phyloP scores from a whole-genome alignment of 805 yeast species.

The Sugiyamaella marilandica region DNA sequence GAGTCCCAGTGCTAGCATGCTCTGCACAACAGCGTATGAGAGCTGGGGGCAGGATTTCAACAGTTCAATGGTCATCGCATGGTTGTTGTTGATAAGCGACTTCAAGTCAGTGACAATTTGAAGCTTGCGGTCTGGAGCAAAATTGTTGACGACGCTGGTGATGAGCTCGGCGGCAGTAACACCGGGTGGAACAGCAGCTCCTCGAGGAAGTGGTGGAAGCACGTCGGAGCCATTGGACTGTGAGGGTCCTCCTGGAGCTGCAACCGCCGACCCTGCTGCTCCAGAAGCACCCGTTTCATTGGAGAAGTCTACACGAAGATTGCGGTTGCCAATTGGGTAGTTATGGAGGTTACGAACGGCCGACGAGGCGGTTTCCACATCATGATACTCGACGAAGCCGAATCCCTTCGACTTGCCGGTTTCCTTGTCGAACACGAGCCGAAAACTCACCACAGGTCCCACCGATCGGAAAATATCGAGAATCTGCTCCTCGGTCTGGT shows the following conservation, averaged over 20 bases:
- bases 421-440: slow-evolving; percentile 76
- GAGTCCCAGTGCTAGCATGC: slow-evolving; percentile 43
- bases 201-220: slow-evolving; percentile 43
- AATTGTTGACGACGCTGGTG: slow-evolving; percentile 41
- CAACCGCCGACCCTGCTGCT: neutral
- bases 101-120: slow-evolving; percentile 55
- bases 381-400: slow-evolving; percentile 80
- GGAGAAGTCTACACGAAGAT: slow-evolving; percentile 69
- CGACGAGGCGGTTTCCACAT: slow-evolving; percentile 79
- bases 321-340: slow-evolving; percentile 66
- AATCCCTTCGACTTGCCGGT: slow-evolving; percentile 82
- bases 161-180: slow-evolving; percentile 40
- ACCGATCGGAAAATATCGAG: slow-evolving; percentile 77
- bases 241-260: neutral
- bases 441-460: slow-evolving; percentile 77
- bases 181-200: slow-evolving; percentile 40
- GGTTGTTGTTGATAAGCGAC: slow-evolving; percentile 51
- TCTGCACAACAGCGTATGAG: slow-evolving; percentile 75
- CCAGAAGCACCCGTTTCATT: slow-evolving; percentile 39
- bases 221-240: neutral
- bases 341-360: slow-evolving; percentile 87
- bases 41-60: slow-evolving; percentile 74
- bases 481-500: slow-evolving; percentile 92
- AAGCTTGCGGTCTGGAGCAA: slow-evolving; percentile 40
- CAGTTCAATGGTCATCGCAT: slow-evolving; percentile 53